Base-by-base conservation (phyloP, 768 basidiomycete species). In the Collybia nuda region DNA sequence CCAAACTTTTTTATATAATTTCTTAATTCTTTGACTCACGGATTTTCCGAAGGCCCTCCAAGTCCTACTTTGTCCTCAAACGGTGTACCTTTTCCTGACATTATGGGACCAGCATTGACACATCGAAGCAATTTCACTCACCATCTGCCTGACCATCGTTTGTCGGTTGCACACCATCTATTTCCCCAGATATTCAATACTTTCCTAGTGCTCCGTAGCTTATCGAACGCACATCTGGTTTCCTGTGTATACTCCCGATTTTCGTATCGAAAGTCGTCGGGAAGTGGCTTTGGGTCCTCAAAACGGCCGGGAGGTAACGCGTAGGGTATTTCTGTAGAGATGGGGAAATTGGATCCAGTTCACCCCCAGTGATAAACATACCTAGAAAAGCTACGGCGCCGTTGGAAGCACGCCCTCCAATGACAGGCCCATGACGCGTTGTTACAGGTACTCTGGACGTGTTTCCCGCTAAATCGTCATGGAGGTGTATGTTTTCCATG, bases 271-370 rank as follows among this genome's bases (percentile, higher is more conserved):
- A 79, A 82, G 39, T 67, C 67, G 2, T 67, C 44, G 1, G 87
- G 82, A 3, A 90, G 67, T 0, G 79, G 71, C 21, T 74, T 58
- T 3, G 87, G 82, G 58, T 90, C 83, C 43, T 81, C 68, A 56
- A 89, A 90, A 21, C 87, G 75, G 12, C 60, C 65, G 0, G 86
- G 85, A 23, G 85, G 80, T 14, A 86, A 63, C 2, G 84, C 88
- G 60, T 86, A 91, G 4, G 88, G 86, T 46, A 91, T 70, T 69
- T 91, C 87, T 90, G 49, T 28, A n/a, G n/a, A n/a, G n/a, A n/a
- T n/a, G n/a, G n/a, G n/a, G n/a, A n/a, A n/a, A n/a, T n/a, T n/a
- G n/a, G n/a, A n/a, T n/a, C n/a, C n/a, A n/a, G n/a, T n/a, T n/a
- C n/a, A n/a, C n/a, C n/a, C n/a, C n/a, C n/a, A n/a, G n/a, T n/a